Evolutionary conservation across 2,329 filamentous ascomycete species (phyloP), one percentile per base, ranked within the genome.

Genomic region (Cordyceps cateniannulata): DNA sequence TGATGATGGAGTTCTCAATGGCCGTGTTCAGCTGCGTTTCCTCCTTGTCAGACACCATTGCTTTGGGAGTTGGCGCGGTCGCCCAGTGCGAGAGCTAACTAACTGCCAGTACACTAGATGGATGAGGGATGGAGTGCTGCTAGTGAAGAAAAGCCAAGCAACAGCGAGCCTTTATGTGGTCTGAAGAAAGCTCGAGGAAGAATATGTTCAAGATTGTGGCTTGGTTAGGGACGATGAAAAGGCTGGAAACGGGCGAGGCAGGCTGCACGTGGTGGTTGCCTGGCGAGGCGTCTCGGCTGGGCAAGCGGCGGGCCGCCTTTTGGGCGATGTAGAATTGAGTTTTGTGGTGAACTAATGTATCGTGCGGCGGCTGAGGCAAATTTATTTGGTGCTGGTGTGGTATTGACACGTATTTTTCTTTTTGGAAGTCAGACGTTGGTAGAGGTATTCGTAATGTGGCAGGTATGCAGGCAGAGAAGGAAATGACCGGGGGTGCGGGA

Each of bases 181-280:
- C 9, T 45, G n/a, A 9, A 45, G 38, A 20, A 8, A n/a, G n/a
- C n/a, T 10, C n/a, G 20, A 44, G n/a, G n/a, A 22, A 22, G 8
- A 22, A 44, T 32, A 10, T 32, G 6, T 20, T 44, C n/a, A 8
- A 22, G 25, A 18, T 44, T 12, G 14, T n/a, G 35, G 51, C 38
- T 54, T 44, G n/a, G 2, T 42, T 38, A 20, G 18, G 8, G 8
- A 24, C 18, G 40, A 45, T 5, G 18, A 29, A 16, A 10, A 32
- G 52, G 40, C 24, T 45, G 14, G 16, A 25, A n/a, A 35, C 12
- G 14, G 35, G 50, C 35, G 22, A 42, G 40, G 4, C 7, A 8
- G 35, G 38, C 35, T 44, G 52, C 52, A 45, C 38, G 52, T 45
- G 52, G 52, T 25, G 24, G 52, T 55, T 55, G 52, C 52, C 52